Evolutionary conservation across 2,329 filamentous ascomycete genomes (phyloP), one percentile per base, ranked within the genome.

Genomic region (Neonectria punicea): DNA sequence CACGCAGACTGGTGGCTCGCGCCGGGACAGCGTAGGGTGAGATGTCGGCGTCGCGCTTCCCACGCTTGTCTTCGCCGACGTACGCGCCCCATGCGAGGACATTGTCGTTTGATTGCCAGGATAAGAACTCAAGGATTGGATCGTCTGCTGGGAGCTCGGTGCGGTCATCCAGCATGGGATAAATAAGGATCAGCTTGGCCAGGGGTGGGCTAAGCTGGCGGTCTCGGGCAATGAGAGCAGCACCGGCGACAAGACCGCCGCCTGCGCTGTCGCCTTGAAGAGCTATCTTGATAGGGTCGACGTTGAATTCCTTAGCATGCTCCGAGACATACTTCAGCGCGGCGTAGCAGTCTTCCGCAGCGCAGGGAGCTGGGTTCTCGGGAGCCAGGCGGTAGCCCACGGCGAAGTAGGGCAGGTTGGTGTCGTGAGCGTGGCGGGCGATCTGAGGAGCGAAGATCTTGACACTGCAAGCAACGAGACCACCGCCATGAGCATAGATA

Each of bases 381-480:
- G 83, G 83, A 0, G 82, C 78, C 0, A 82, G 74, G 2, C 82
- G 77, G 69, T 83, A 85, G 20, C 83, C 79, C 18, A 83, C 72
- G 0, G 74, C 74, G 46, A 81, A 75, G 34, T 80, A 70, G 6
- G 77, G 77, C 1, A 83, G 72, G 2, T 76, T 73, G 1, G 75
- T 72, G 1, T 65, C 57, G 5, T 56, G 46, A 2, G 76, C 77
- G 14, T 74, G 70, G 10, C 50, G 50, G 3, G 76, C 67, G 22
- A 81, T 67, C 2, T 70, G 41, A 1, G 66, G 47, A 3, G 70
- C 68, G 25, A 69, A 74, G 13, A 76, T 47, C 0, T 75, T 70
- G 20, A 78, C 72, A 34, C 60, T 71, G 5, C 78, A 72, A 1
- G 70, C 60, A 30, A 84, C 73, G 53, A 79, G 77, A 14, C 81